Base-by-base conservation (phyloP, 2,329 filamentous ascomycete genomes). In the Septoria linicola region DNA sequence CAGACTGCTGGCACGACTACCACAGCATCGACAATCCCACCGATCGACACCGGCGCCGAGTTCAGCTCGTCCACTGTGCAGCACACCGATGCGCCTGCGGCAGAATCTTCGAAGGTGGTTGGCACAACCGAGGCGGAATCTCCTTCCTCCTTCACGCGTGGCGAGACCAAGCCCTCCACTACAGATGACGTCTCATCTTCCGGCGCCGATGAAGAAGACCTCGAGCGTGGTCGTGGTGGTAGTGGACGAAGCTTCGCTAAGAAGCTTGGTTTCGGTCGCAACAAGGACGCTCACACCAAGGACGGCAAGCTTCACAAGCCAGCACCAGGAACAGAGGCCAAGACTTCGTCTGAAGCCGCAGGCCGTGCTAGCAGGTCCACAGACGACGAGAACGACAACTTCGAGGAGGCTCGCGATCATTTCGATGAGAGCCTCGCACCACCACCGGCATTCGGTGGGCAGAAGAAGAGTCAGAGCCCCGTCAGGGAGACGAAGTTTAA, bases 361-460 rank as follows among this genome's bases (percentile, higher is more conserved):
- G n/a, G 44, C 37, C 44, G 36, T 17, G 16, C 30, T 20, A 40
- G 42, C 42, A 17, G 35, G 6, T 39, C 35, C 21, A 67, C 61
- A 1, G 62, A 70, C n/a, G 67, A 69, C 37, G 70, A 66, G 21
- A 68, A 74, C 20, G 63, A 76, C 4, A 76, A 79, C 36, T 76
- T 77, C 47, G 77, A 81, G 50, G 79, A 81, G 66, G 76, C 73
- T 8, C 70, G 71, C 52, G 76, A 79, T 59, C 65, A 66, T 36
- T 76, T 78, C 51, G 76, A 80, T 55, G 73, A 77, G 58, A 69
- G 64, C 31, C 62, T 74, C 14, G 70, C 68, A 39, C 72, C 73
- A 31, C 69, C 70, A 13, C 71, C 72, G 31, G 69, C 63, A 27
- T 73, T 74, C 54, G 64, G 49, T 3, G 63, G 62, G 3, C 59